Conservation (phyloP, 1,284 basidiomycete species). For the Hymenochaete sp. region DNA sequence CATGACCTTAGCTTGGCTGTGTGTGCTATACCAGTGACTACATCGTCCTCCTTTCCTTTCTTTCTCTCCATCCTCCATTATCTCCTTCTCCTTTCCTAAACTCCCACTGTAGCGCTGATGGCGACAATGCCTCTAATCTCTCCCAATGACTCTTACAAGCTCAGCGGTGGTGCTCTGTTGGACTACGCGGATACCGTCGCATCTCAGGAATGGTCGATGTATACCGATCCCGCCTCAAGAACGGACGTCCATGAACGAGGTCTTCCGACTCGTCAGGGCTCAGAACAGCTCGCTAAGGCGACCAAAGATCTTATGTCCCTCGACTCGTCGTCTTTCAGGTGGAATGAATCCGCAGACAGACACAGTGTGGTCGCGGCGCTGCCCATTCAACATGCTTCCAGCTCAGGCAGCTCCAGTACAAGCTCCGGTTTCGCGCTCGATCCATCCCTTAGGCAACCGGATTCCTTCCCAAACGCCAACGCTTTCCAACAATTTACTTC, state of each 20-base stretch:
- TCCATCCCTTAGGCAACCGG: constrained; percentile 2
- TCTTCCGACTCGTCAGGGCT: constrained; percentile 27
- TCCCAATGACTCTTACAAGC: constrained; percentile 39
- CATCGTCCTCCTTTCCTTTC: no score
- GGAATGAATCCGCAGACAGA: constrained; percentile 21
- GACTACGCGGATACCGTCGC: constrained; percentile 33
- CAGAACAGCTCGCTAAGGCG: constrained; percentile 57
- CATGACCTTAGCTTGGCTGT: no score
- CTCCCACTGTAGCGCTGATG: constrained; percentile 2
- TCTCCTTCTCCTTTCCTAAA: constrained; percentile 1
- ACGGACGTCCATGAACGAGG: constrained; percentile 21
- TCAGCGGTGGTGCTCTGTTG: constrained; percentile 45
- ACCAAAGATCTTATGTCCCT: constrained; percentile 65
- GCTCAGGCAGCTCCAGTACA: not conserved
- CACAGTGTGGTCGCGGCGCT: constrained; percentile 6
- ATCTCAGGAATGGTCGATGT: constrained; percentile 30
- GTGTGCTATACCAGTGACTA: no score
- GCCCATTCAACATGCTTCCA: not conserved
- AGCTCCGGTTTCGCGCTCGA: not conserved
- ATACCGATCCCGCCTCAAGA: constrained; percentile 28
- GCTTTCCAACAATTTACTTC: not conserved
- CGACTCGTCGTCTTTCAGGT: constrained; percentile 30
- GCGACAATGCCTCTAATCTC: constrained; percentile 37
- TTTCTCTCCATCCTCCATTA: not conserved
- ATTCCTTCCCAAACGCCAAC: constrained; percentile 3